Evolutionary conservation across 306 rosid genomes (phyloP).

Genomic region (Quercus parvula): DNA sequence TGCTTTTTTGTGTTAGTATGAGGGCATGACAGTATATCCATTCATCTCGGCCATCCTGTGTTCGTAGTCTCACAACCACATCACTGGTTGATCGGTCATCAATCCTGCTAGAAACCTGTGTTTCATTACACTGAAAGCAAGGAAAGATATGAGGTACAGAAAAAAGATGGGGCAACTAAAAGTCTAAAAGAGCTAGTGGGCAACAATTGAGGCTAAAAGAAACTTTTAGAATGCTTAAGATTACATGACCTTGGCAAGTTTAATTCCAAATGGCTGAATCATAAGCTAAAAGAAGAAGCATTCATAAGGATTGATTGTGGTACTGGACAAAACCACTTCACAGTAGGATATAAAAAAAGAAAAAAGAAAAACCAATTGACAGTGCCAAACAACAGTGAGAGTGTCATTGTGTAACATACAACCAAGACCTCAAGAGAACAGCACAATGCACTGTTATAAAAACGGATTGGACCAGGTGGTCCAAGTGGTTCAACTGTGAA

Average conservation of each 20-base stretch:
- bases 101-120: constrained; percentile 32
- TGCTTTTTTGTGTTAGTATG: constrained; percentile 52
- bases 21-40: constrained; percentile 82
- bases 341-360: background rate
- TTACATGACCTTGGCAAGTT: background rate
- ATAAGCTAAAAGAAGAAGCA: background rate
- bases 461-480: too few relatives aligned
- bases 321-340: background rate
- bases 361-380: background rate
- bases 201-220: background rate
- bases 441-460: too few relatives aligned
- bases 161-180: background rate
- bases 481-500: too few relatives aligned
- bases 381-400: background rate
- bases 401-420: background rate
- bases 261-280: background rate
- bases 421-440: background rate
- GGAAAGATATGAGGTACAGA: constrained; percentile 1
- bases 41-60: constrained; percentile 78
- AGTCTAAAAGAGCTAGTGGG: background rate
- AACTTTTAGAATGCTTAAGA: background rate
- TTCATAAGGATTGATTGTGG: background rate
- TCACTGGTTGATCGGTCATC: constrained; percentile 82
- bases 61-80: constrained; percentile 92
- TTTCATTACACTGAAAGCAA: constrained; percentile 54